Conservation (phyloP, 2,329 filamentous ascomycete species). For the Talaromyces sp. region DNA sequence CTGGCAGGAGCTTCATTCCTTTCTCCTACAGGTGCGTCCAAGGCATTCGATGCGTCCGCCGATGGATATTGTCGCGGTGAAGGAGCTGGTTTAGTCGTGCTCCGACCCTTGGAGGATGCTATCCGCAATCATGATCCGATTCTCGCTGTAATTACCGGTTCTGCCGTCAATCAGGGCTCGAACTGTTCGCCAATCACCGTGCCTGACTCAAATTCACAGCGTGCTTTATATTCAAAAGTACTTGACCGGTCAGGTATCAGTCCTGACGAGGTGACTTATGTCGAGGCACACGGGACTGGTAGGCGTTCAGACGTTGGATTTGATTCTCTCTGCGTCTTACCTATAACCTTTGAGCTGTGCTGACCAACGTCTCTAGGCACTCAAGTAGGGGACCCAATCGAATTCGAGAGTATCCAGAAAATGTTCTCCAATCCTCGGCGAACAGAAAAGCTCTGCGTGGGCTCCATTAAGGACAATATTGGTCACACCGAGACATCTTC, state of each 20-base stretch:
- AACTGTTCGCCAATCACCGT: slow-evolving; percentile 1
- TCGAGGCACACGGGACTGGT: slow-evolving; percentile 2
- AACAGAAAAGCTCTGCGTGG: slow-evolving; percentile 21
- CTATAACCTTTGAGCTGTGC: too few relatives aligned
- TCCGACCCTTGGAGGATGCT: slow-evolving; percentile 50
- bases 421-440: slow-evolving; percentile 13
- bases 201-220: background rate
- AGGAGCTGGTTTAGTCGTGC: slow-evolving; percentile 46
- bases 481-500: slow-evolving; percentile 33
- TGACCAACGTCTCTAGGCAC: slow-evolving; percentile 35
- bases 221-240: background rate
- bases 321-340: too few relatives aligned
- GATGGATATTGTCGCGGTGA: slow-evolving; percentile 53
- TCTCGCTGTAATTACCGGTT: slow-evolving; percentile 32
- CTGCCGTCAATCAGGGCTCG: slow-evolving; percentile 31
- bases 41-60: slow-evolving; percentile 45
- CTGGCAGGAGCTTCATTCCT: slow-evolving; percentile 49
- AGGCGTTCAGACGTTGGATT: slow-evolving; percentile 28
- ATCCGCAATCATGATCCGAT: slow-evolving; percentile 44
- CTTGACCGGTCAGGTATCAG: background rate
- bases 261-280: background rate
- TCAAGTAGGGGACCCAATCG: slow-evolving; percentile 25
- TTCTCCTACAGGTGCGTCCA: slow-evolving; percentile 50
- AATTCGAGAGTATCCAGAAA: slow-evolving; percentile 13
- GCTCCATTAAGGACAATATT: slow-evolving; percentile 31